Percentiles rank a stretch among this genome's conserved stretches.
phyloP scores from a whole-genome alignment of 2,329 filamentous ascomycete genomes.

The Colletotrichum tabaci region DNA sequence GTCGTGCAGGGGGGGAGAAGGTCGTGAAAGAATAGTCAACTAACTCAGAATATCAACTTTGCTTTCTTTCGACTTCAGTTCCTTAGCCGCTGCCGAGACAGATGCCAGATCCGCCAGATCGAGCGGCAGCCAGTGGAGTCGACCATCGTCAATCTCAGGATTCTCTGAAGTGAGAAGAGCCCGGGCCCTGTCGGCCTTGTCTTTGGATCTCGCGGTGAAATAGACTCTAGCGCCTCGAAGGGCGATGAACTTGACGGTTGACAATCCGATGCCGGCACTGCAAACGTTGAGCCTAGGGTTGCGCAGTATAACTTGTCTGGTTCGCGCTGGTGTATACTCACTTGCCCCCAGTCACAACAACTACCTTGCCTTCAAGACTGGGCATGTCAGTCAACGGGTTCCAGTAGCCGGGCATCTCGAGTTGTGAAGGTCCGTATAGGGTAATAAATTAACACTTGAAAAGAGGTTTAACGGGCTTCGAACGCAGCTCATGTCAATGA shows the following conservation, averaged over 20 bases:
- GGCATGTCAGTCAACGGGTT: constrained; percentile 43
- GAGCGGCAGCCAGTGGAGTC: constrained; percentile 44
- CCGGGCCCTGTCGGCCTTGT: constrained; percentile 40
- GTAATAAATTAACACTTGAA: not conserved
- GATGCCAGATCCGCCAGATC: constrained; percentile 46
- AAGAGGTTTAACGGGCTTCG: not conserved
- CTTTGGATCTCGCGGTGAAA: constrained; percentile 45
- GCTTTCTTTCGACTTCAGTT: constrained; percentile 44
- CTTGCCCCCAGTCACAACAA: constrained; percentile 48
- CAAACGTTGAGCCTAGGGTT: not conserved
- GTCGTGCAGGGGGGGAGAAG: too few species aligned
- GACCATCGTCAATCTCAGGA: constrained; percentile 27
- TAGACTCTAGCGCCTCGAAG: constrained; percentile 49
- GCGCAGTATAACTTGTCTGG: not conserved
- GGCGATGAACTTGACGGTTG: constrained; percentile 46
- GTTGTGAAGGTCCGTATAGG: not conserved
- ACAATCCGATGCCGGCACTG: constrained; percentile 46
- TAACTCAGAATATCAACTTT: constrained; percentile 49
- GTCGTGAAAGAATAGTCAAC: not conserved
- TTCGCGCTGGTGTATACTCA: constrained; percentile 27
- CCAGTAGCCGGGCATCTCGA: constrained; percentile 35
- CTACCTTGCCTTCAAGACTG: constrained; percentile 46
- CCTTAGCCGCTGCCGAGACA: constrained; percentile 43
- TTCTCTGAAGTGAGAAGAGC: constrained; percentile 32
- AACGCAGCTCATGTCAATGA: not conserved